Conservation (phyloP, 805 yeast genomes). For the Suhomyces pyralidae region DNA sequence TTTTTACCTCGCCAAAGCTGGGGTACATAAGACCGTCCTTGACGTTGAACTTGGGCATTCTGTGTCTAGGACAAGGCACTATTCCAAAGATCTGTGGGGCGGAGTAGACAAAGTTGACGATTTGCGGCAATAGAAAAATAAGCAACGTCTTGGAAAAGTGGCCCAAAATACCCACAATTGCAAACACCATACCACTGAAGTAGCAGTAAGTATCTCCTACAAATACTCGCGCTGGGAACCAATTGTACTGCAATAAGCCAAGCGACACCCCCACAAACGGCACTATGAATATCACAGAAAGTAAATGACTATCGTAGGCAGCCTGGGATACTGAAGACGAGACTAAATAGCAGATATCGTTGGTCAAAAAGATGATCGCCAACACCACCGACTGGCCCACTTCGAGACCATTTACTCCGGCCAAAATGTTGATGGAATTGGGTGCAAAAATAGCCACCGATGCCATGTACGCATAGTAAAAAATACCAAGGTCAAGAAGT, state of each 20-base stretch:
- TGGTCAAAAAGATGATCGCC: slow-evolving; percentile 64
- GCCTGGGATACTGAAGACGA: slow-evolving; percentile 38
- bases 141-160: slow-evolving; percentile 93
- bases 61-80: slow-evolving; percentile 93
- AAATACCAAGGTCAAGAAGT: slow-evolving; percentile 68
- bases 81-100: slow-evolving; percentile 86
- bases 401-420: slow-evolving; percentile 95
- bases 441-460: slow-evolving; percentile 92
- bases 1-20: slow-evolving; percentile 34
- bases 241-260: slow-evolving; percentile 73
- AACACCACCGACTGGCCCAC: slow-evolving; percentile 90
- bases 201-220: slow-evolving; percentile 99
- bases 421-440: slow-evolving; percentile 90
- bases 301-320: slow-evolving; percentile 77
- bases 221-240: slow-evolving; percentile 90
- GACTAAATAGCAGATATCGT: slow-evolving; percentile 70
- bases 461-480: slow-evolving; percentile 88
- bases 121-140: slow-evolving; percentile 85
- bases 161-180: slow-evolving; percentile 92
- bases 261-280: slow-evolving; percentile 86
- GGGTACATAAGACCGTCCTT: slow-evolving; percentile 74
- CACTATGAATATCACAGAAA: slow-evolving; percentile 72
- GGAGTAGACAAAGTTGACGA: slow-evolving; percentile 83
- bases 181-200: slow-evolving; percentile 98
- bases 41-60: slow-evolving; percentile 75